Conservation (phyloP, 768 basidiomycete species). For the Rhodotorula toruloides region DNA sequence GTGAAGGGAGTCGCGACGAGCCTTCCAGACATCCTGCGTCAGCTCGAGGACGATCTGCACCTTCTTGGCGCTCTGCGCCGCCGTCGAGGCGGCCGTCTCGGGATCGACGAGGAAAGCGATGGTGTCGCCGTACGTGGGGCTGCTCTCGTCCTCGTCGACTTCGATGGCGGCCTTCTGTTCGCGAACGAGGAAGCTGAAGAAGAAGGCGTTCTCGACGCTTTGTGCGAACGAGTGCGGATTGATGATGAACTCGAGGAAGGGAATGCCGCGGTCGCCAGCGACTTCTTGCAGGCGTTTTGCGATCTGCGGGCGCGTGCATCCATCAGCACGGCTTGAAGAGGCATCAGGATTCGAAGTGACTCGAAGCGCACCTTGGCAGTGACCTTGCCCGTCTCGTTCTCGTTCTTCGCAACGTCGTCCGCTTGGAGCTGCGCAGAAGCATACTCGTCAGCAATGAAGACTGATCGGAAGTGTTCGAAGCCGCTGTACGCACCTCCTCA, state of each 20-base stretch:
- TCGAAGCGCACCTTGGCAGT: constrained; percentile 59
- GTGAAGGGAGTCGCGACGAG: not conserved
- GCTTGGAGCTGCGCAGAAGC: constrained; percentile 54
- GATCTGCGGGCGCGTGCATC: constrained; percentile 57
- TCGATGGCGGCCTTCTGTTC: constrained; percentile 50
- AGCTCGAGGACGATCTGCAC: constrained; percentile 86
- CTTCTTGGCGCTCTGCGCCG: constrained; percentile 62
- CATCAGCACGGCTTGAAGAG: too few species aligned
- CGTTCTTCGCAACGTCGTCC: constrained; percentile 72
- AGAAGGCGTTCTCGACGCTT: constrained; percentile 94
- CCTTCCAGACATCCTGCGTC: constrained; percentile 84
- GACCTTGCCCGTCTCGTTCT: constrained; percentile 85
- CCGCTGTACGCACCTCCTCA: constrained; percentile 57
- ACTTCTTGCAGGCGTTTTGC: constrained; percentile 55
- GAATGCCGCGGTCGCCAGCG: constrained; percentile 53
- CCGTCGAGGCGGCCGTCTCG: constrained; percentile 61
- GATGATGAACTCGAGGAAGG: constrained; percentile 78
- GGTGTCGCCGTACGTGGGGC: constrained; percentile 16
- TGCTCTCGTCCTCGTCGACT: constrained; percentile 53
- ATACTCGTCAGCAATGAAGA: too few species aligned
- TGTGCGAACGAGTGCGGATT: constrained; percentile 89
- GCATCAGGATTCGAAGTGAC: not conserved
- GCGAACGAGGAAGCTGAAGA: constrained; percentile 70
- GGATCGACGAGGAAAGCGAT: constrained; percentile 20
- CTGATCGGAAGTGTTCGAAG: too few species aligned